A percentile compares a stretch with the other conserved stretches of the same genome.
These are phyloP conservation scores for Pythium oligandrum DNA, from an alignment of 352 stramenopile species.

Conservation along the genomic window DNA sequence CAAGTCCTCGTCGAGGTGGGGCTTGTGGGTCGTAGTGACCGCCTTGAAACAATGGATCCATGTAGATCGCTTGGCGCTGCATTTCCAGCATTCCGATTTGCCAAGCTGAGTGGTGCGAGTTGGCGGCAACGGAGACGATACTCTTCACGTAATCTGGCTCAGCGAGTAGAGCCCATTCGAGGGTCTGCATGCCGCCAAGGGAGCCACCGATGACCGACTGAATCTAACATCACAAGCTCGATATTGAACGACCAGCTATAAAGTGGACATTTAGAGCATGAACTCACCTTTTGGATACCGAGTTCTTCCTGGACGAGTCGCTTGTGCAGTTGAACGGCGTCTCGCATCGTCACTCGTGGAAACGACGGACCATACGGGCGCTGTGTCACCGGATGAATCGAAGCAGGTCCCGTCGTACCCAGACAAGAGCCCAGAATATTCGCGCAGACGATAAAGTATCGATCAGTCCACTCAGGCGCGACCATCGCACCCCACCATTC, in stretches of 20 bases:
- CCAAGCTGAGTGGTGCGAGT: slow-evolving; percentile 93
- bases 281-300: slow-evolving; percentile 70
- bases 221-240: not conserved
- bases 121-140: slow-evolving; percentile 92
- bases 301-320: slow-evolving; percentile 87
- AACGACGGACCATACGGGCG: slow-evolving; percentile 87
- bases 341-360: slow-evolving; percentile 88
- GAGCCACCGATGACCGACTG: slow-evolving; percentile 91
- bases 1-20: slow-evolving; percentile 76
- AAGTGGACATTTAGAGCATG: not conserved
- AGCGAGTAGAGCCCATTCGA: slow-evolving; percentile 92
- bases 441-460: slow-evolving; percentile 96
- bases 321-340: slow-evolving; percentile 91
- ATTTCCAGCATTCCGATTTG: slow-evolving; percentile 95
- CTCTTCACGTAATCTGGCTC: slow-evolving; percentile 80
- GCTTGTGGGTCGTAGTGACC: slow-evolving; percentile 64
- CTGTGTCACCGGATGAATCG: slow-evolving; percentile 62
- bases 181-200: slow-evolving; percentile 95
- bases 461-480: slow-evolving; percentile 92
- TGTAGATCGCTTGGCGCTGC: slow-evolving; percentile 95
- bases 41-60: slow-evolving; percentile 89
- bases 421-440: slow-evolving; percentile 97
- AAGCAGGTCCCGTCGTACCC: slow-evolving; percentile 86
- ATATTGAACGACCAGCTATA: not conserved
- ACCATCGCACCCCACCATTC: slow-evolving; percentile 93